Evolutionary conservation across 495 filamentous ascomycete species (phyloP), one percentile per base, ranked within the genome.

Genomic region (Aspergillus avenaceus): DNA sequence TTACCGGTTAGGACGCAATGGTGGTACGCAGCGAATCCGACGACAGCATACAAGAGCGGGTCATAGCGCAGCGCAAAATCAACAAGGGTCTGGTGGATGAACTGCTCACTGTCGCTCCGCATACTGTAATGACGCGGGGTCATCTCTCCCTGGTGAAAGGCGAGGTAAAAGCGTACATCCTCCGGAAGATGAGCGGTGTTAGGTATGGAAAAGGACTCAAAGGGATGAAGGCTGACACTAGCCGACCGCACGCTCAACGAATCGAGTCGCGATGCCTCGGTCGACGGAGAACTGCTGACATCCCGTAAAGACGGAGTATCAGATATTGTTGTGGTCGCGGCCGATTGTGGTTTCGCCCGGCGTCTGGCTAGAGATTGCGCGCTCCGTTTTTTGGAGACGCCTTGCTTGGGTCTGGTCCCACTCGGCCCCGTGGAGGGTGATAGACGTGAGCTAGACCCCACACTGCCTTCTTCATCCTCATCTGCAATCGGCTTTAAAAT

Each of bases 1-100:
- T 81, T 73, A 4, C 83, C 79, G 37, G 80, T 78, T 29, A 73
- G 75, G 51, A 97, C 63, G 16, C 86, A 86, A 52, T 87, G 76
- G 56, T 92, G 91, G 63, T 95, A 98, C 13, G 91, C 90, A 0
- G 92, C 74, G 62, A 96, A 97, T 22, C 86, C 91, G n/a, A 88
- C 88, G 13, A 97, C 75, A 0, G 91, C 93, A 63, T 95, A 87
- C 27, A 96, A 72, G 11, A 98, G 77, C 14, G 92, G 86, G 41
- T 96, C 87, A 63, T 92, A 80, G 23, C 79, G 80, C 24, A 91
- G 63, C 6, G 91, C 91, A 46, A 85, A 69, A 19, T 86, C 83
- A 29, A 88, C 67, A 32, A 93, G 78, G 8, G 73, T 81, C 8
- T 79, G 80, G 42, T 82, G 82, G 49, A 97, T 79, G 57, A 97